Base-by-base conservation (phyloP, 2,329 filamentous ascomycete species). In the Lasiodiplodia citricola region DNA sequence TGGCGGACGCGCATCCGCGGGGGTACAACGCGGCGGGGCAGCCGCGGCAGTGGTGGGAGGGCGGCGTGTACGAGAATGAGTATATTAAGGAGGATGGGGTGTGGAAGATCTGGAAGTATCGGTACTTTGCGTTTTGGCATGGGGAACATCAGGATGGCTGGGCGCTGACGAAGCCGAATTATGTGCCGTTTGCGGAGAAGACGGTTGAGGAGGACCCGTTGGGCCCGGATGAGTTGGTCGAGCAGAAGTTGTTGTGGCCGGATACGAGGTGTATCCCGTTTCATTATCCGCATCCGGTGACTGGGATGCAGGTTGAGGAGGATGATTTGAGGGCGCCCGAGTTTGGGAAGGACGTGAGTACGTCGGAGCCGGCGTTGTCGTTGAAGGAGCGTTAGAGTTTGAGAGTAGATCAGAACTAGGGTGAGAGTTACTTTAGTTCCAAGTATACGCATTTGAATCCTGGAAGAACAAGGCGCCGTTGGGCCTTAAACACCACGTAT, bases 61-160 rank as follows among this genome's bases (percentile, higher is more conserved):
- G 86, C 54, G 86, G 86, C 3, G 75, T 87, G 44, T 88, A 88
- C 75, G 85, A 87, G 76, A 88, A 87, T 73, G 85, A 87, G 74
- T 88, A 87, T 74, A 83, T 87, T 77, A 87, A 86, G 75, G 85
- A 87, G 72, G 75, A 83, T 69, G 85, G 84, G 4, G 77, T 82
- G 5, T 88, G 86, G 86, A 86, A 85, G 76, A 81, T 87, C 28
- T 84, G 85, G 75, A 79, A 83, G 41, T 81, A 86, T 70, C 82
- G 84, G 52, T 87, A 87, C 75, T 87, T 87, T 72, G 85, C 86
- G 1, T 87, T 87, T 76, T 88, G 86, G 86, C 86, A 87, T 60
- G 76, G 74, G 16, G 82, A 84, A 35, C 83, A 85, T 68, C 84
- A 85, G 75, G 82, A 81, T 51, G 86, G 86, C 41, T 87, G 86